phyloP scores from a whole-genome alignment of 2,329 filamentous ascomycete species.

The Diaporthe capsici region DNA sequence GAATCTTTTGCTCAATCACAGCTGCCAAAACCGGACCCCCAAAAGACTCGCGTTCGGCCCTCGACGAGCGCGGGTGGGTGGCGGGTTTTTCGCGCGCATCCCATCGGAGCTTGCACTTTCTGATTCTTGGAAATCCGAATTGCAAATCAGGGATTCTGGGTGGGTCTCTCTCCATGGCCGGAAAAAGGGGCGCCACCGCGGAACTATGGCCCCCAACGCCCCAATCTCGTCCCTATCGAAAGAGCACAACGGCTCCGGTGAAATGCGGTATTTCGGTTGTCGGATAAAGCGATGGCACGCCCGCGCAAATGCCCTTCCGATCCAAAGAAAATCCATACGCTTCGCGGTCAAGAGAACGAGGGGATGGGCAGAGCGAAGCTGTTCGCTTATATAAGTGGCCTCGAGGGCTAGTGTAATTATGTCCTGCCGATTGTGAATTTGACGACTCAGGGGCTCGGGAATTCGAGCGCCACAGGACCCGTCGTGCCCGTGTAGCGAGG shows the following conservation, averaged over 20 bases:
- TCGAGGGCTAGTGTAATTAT: background rate
- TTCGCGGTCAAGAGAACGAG: background rate
- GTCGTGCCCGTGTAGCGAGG: conserved; percentile 2
- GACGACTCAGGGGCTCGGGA: conserved; percentile 32
- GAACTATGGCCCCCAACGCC: conserved; percentile 1
- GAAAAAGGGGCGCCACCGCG: conserved; percentile 29
- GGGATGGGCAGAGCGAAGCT: background rate
- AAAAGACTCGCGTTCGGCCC: background rate
- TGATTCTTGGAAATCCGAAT: conserved; percentile 13
- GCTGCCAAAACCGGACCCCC: background rate
- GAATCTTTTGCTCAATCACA: background rate
- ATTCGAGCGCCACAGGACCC: conserved; percentile 25
- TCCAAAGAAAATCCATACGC: background rate
- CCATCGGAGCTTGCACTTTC: conserved; percentile 15
- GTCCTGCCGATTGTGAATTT: conserved; percentile 7
- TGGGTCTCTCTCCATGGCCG: conserved; percentile 28
- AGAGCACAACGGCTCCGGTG: background rate
- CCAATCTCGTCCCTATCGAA: conserved; percentile 10
- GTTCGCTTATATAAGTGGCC: conserved; percentile 24
- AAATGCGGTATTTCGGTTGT: conserved; percentile 4
- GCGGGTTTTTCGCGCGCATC: background rate
- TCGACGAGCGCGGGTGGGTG: background rate
- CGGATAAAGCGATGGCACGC: background rate
- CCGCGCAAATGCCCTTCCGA: background rate
- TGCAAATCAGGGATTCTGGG: conserved; percentile 24